Conservation (phyloP, 192 early-diverging fungal species). For the Rhizophagus clarus region DNA sequence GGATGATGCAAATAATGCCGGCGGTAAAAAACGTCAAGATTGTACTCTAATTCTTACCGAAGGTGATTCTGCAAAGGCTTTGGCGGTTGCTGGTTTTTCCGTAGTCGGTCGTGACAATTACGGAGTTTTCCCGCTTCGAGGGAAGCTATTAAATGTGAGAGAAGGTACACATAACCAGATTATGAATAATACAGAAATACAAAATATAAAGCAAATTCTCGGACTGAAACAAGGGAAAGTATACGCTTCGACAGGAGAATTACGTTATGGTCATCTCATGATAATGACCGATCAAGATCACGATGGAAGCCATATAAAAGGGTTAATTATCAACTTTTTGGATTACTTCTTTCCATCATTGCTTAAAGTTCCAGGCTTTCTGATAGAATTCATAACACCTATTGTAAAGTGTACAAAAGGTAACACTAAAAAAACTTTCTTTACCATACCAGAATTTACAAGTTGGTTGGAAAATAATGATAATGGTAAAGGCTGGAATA, state of each 20-base stretch:
- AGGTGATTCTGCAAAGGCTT: constrained; percentile 93
- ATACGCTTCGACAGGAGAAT: constrained; percentile 69
- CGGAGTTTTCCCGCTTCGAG: constrained; percentile 95
- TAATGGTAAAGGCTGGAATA: constrained; percentile 75
- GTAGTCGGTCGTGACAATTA: constrained; percentile 89
- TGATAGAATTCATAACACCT: constrained; percentile 96
- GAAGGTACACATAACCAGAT: constrained; percentile 76
- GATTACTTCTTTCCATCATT: constrained; percentile 93
- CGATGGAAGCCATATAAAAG: constrained; percentile 97
- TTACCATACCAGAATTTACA: constrained; percentile 92
- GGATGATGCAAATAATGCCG: constrained; percentile 94
- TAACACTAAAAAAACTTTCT: constrained; percentile 66
- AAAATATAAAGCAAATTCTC: constrained; percentile 89
- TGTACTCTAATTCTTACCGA: constrained; percentile 98
- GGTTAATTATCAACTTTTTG: constrained; percentile 94
- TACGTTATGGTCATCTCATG: constrained; percentile 96
- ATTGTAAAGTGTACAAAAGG: constrained; percentile 51
- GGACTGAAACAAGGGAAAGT: constrained; percentile 86
- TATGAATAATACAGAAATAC: constrained; percentile 84
- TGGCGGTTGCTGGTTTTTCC: constrained; percentile 83
- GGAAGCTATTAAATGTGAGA: constrained; percentile 96
- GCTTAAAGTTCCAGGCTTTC: constrained; percentile 86
- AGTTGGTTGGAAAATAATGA: constrained; percentile 72
- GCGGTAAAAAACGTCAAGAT: constrained; percentile 62
- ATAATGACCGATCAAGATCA: constrained; percentile 99